Percentiles rank a stretch among this genome's conserved stretches.
phyloP scores from a whole-genome alignment of 495 filamentous ascomycete genomes.

The Neurospora sp. region DNA sequence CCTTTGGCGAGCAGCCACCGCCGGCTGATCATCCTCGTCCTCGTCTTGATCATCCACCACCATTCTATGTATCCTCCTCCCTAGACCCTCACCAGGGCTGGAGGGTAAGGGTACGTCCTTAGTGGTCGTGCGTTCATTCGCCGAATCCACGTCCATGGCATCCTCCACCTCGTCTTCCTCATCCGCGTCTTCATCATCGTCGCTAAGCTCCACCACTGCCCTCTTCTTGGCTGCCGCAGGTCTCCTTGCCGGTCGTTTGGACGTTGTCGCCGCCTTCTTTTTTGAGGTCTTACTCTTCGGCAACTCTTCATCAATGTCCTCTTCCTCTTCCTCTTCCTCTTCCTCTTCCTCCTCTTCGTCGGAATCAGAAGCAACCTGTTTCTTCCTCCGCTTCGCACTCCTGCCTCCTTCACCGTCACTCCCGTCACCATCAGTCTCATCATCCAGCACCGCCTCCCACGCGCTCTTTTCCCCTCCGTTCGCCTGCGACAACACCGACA shows the following conservation, averaged over 20 bases:
- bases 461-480: background rate
- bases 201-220: slow-evolving; percentile 6
- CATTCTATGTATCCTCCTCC: slow-evolving; percentile 14
- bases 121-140: slow-evolving; percentile 12
- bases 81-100: slow-evolving; percentile 10
- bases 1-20: slow-evolving; percentile 20
- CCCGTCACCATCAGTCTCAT: background rate
- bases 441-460: slow-evolving; percentile 12
- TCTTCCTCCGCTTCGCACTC: slow-evolving; percentile 3
- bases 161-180: slow-evolving; percentile 20
- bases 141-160: slow-evolving; percentile 8
- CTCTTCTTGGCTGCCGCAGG: background rate
- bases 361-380: background rate
- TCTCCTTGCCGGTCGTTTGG: slow-evolving; percentile 2
- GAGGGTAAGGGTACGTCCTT: slow-evolving; percentile 23
- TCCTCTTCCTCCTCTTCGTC: slow-evolving; percentile 12
- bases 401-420: background rate
- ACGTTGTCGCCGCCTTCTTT: background rate
- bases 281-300: background rate
- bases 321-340: slow-evolving; percentile 14
- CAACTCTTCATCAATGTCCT: slow-evolving; percentile 15
- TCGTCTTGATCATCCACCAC: slow-evolving; percentile 14
- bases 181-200: slow-evolving; percentile 18
- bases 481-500: background rate
- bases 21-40: slow-evolving; percentile 27